phyloP scores from a whole-genome alignment of 2,329 filamentous ascomycete species.

The Cladosporium sp. region DNA sequence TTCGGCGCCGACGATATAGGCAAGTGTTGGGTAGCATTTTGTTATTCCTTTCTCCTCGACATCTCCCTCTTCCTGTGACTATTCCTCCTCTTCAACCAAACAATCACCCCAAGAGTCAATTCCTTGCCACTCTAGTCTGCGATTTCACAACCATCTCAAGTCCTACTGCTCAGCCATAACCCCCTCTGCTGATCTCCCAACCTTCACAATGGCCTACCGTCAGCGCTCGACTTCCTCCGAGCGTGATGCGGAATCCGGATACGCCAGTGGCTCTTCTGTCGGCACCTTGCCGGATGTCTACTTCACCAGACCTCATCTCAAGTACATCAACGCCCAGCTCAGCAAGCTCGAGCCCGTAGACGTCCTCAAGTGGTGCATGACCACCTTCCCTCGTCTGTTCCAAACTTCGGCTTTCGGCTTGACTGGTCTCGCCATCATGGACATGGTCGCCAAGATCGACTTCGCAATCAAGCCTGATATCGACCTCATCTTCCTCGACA shows the following conservation, averaged over 20 bases:
- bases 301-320: constrained; percentile 83
- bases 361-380: constrained; percentile 86
- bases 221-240: constrained; percentile 26
- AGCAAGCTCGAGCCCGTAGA: constrained; percentile 85
- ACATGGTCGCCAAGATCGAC: constrained; percentile 71
- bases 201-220: constrained; percentile 23
- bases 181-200: neutral
- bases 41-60: constrained; percentile 13
- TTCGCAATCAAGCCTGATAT: constrained; percentile 53
- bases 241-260: constrained; percentile 70
- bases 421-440: constrained; percentile 49
- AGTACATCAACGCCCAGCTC: constrained; percentile 85
- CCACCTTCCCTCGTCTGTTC: constrained; percentile 81
- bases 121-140: neutral
- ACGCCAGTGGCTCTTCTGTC: constrained; percentile 66
- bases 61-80: constrained; percentile 4
- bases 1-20: constrained; percentile 20
- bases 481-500: constrained; percentile 53
- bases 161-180: neutral
- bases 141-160: neutral
- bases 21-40: constrained; percentile 12
- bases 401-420: constrained; percentile 51
- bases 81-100: neutral
- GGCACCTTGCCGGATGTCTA: constrained; percentile 68
- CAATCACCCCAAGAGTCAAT: too few species aligned